Evolutionary conservation across 2,329 filamentous ascomycete genomes (phyloP), one percentile per base, ranked within the genome.

Genomic region (Emergomyces pasteurianus): DNA sequence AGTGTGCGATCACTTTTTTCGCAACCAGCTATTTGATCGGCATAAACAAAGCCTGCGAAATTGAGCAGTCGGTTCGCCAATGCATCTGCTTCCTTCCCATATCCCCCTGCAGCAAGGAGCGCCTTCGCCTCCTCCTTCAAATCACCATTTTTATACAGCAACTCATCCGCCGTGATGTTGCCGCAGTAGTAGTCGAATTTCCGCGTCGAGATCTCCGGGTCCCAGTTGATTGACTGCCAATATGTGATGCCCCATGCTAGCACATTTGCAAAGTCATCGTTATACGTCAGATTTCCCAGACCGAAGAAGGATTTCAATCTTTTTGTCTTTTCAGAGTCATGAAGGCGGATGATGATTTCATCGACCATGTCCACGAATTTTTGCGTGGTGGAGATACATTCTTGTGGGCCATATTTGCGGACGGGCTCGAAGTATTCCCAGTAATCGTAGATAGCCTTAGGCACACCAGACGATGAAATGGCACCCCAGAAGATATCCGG

Each of bases 381-480:
- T 68, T 88, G 84, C 0, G 85, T 86, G 1, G 80, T 80, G 0
- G 77, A 74, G 42, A 91, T 80, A 69, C 90, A 94, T 38, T 83
- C 80, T 0, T 79, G 75, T 12, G 84, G 82, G 1, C 75, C 84
- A 61, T 80, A 81, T 21, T 80, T 70, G 14, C 82, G 77, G 60
- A 85, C 78, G 0, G 84, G 80, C 67, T 84, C 82, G 66, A 78
- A 85, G 67, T 86, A 86, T 64, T 81, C 73, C 67, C 88, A 92
- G 73, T 86, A 92, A 66, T 94, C 88, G 65, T 84, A 85, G 60
- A 94, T 87, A 3, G 89, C 89, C 62, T 83, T 82, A 0, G 88
- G 89, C 0, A 94, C 89, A 0, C 88, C 90, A 0, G 88, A 92
- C 0, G 88, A 91, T 0, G 88, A 86, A 57, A 95, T 92, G 4